Evolutionary conservation across 106 monocot genomes (phyloP).

Genomic region (Dioscorea alata): DNA sequence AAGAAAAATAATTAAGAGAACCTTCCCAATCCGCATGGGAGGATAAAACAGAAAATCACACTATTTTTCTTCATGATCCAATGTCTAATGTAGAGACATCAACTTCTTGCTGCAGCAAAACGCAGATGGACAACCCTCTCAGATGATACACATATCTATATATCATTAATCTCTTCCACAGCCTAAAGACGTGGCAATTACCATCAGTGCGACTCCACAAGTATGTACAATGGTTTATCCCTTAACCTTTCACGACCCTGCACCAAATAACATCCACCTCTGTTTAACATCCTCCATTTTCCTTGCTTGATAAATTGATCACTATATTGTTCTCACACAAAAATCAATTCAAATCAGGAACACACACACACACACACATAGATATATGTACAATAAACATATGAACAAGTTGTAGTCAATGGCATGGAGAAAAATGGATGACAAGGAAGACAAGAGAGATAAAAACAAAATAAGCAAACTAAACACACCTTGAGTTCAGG

Average conservation of each 20-base stretch:
- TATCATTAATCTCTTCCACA: too few species aligned
- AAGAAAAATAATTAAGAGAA: too few species aligned
- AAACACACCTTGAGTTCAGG: slow-evolving; percentile 40
- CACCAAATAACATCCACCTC: not conserved
- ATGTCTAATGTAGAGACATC: too few species aligned
- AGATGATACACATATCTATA: too few species aligned
- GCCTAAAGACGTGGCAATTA: too few species aligned
- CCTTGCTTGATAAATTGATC: not conserved
- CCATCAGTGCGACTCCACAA: slow-evolving; percentile 35
- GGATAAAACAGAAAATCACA: too few species aligned
- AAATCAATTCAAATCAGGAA: not conserved
- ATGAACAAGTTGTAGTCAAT: not conserved
- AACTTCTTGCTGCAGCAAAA: too few species aligned
- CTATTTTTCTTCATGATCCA: too few species aligned
- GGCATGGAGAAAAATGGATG: not conserved
- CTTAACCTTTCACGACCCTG: slow-evolving; percentile 49
- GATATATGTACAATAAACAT: too few species aligned
- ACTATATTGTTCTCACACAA: not conserved
- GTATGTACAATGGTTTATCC: slow-evolving; percentile 39
- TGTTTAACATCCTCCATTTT: not conserved
- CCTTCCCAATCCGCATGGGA: too few species aligned
- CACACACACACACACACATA: too few species aligned
- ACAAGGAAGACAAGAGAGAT: not conserved
- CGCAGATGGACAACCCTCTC: too few species aligned
- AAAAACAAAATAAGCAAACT: not conserved